A percentile compares a stretch with the other conserved stretches of the same genome.
Evolutionary conservation across 108 stramenopile species (phyloP).

Genomic region (Cyclostephanos invisitatus): DNA sequence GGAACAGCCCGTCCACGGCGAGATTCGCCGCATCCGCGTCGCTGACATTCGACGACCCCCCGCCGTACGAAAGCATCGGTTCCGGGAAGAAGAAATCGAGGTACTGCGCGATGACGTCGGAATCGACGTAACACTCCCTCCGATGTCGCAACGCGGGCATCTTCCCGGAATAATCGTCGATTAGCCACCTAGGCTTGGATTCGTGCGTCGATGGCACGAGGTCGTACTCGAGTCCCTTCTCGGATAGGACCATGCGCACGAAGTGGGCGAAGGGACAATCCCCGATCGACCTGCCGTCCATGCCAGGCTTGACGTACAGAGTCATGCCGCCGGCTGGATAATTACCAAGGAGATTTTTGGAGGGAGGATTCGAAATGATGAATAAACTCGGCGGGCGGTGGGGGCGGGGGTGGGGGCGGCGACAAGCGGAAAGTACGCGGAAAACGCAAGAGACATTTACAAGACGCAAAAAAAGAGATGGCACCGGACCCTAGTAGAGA

Average conservation of each 20-base stretch:
- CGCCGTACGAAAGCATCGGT: conserved; percentile 35
- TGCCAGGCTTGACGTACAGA: conserved; percentile 79
- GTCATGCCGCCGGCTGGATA: conserved; percentile 84
- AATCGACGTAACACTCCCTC: conserved; percentile 82
- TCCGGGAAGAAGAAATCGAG: conserved; percentile 83
- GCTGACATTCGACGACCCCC: conserved; percentile 24
- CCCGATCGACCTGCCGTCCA: conserved; percentile 68
- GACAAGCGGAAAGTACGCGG: no score
- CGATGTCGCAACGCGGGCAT: conserved; percentile 86
- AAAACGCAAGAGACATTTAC: no score
- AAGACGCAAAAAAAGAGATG: no score
- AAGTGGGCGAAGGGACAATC: conserved; percentile 89
- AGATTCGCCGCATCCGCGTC: conserved; percentile 38
- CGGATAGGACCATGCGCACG: conserved; percentile 79
- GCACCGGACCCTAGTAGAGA: no score
- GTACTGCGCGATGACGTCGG: conserved; percentile 78
- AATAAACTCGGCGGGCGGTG: no score
- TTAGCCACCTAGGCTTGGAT: conserved; percentile 78
- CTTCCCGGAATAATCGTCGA: conserved; percentile 79
- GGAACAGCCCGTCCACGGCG: conserved; percentile 75
- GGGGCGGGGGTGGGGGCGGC: no score
- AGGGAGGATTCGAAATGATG: no score
- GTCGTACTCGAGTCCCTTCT: conserved; percentile 75
- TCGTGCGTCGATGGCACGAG: conserved; percentile 60
- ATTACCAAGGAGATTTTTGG: no score